These are phyloP conservation scores for Diaporthe sp. DNA, from an alignment of 2,329 filamentous ascomycete genomes.

Conservation along the genomic window DNA sequence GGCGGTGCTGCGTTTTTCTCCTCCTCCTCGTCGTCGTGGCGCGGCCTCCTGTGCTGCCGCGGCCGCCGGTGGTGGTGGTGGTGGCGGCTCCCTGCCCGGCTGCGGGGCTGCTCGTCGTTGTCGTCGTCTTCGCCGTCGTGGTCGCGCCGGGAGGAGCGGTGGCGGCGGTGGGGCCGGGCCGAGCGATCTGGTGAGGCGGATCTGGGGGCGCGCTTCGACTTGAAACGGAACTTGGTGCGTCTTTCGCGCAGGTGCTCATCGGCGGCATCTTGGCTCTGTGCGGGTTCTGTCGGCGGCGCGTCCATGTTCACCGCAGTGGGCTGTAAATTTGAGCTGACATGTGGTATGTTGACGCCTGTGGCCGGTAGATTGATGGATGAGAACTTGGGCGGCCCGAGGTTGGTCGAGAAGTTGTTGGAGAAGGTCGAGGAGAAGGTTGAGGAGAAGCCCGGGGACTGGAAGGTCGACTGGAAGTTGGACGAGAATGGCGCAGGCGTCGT, in stretches of 20 bases:
- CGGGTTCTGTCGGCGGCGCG: neutral
- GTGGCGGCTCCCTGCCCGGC: slow-evolving; percentile 49
- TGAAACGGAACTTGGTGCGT: slow-evolving; percentile 58
- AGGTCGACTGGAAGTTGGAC: slow-evolving; percentile 30
- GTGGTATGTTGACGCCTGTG: slow-evolving; percentile 13
- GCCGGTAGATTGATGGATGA: slow-evolving; percentile 25
- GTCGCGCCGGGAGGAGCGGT: slow-evolving; percentile 32
- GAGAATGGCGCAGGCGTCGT: neutral
- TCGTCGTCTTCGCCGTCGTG: slow-evolving; percentile 39
- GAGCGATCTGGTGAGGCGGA: slow-evolving; percentile 40
- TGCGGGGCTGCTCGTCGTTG: slow-evolving; percentile 40
- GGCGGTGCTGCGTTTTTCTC: neutral
- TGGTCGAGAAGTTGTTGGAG: slow-evolving; percentile 16
- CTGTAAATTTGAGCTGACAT: slow-evolving; percentile 13
- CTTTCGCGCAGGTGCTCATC: slow-evolving; percentile 5
- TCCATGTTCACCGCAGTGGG: slow-evolving; percentile 23
- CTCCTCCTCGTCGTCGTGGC: neutral
- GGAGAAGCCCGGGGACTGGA: slow-evolving; percentile 22
- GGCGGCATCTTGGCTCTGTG: neutral
- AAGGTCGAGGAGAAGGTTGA: slow-evolving; percentile 23
- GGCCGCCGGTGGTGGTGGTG: slow-evolving; percentile 49
- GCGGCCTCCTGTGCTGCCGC: slow-evolving; percentile 38
- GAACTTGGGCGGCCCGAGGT: slow-evolving; percentile 22
- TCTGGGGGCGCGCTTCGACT: slow-evolving; percentile 52
- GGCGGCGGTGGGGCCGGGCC: slow-evolving; percentile 38